phyloP scores from a whole-genome alignment of 768 basidiomycete species.

The Lactifluus pinguis region DNA sequence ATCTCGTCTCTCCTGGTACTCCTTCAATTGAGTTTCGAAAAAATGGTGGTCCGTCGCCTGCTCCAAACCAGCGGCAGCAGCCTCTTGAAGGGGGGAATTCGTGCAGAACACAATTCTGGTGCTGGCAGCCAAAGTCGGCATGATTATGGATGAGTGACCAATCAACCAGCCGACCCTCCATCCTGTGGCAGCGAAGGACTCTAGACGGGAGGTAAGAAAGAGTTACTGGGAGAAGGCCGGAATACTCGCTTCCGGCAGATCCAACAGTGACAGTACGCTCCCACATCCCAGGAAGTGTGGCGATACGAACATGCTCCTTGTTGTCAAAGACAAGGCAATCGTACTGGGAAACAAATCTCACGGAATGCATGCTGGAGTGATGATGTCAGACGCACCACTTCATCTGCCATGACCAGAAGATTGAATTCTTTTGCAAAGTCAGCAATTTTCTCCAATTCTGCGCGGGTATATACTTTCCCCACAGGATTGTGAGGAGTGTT shows the following conservation, averaged over 20 bases:
- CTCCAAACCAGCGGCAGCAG: slow-evolving; percentile 83
- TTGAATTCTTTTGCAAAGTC: slow-evolving; percentile 86
- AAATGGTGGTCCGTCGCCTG: slow-evolving; percentile 61
- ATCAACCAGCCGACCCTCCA: slow-evolving; percentile 98
- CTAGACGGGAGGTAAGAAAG: slow-evolving; percentile 31
- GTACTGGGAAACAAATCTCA: slow-evolving; percentile 44
- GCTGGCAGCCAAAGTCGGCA: slow-evolving; percentile 79
- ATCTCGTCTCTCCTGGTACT: slow-evolving; percentile 73
- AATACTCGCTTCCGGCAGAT: slow-evolving; percentile 77
- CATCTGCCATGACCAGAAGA: slow-evolving; percentile 87
- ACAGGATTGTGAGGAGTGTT: slow-evolving; percentile 98
- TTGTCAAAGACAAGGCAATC: slow-evolving; percentile 87
- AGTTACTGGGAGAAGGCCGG: neutral
- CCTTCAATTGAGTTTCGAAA: slow-evolving; percentile 64
- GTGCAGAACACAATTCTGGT: slow-evolving; percentile 94
- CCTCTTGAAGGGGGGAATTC: slow-evolving; percentile 93
- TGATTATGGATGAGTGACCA: slow-evolving; percentile 73
- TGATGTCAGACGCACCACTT: slow-evolving; percentile 63
- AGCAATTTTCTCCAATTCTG: slow-evolving; percentile 81
- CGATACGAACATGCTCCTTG: slow-evolving; percentile 86
- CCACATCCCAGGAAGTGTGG: slow-evolving; percentile 97
- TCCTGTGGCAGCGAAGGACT: slow-evolving; percentile 94
- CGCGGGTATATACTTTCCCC: slow-evolving; percentile 88
- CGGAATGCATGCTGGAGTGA: neutral
- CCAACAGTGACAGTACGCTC: slow-evolving; percentile 93